Evolutionary conservation across 805 yeast genomes (phyloP).

Genomic region (Monosporozyma unispora): DNA sequence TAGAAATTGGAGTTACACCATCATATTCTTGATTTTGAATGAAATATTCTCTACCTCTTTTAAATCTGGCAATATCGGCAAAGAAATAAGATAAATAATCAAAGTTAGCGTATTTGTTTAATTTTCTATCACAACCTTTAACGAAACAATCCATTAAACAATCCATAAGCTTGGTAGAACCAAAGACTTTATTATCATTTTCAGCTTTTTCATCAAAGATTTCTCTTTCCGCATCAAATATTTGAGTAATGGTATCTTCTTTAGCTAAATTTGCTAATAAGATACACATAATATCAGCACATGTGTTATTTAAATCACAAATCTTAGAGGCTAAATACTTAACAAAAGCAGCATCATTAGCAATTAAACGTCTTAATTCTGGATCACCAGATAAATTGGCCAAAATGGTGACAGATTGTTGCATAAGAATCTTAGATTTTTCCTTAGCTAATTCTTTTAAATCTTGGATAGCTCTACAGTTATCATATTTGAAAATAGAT

Average conservation of each 20-base stretch:
- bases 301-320: conserved; percentile 46
- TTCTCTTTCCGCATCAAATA: conserved; percentile 36
- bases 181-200: conserved; percentile 41
- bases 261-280: conserved; percentile 81
- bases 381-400: conserved; percentile 73
- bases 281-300: conserved; percentile 77
- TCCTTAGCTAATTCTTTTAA: conserved; percentile 52
- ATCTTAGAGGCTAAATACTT: conserved; percentile 42
- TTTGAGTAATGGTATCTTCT: conserved; percentile 48
- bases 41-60: conserved; percentile 67
- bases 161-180: conserved; percentile 54
- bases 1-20: conserved; percentile 68
- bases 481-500: conserved; percentile 57
- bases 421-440: conserved; percentile 45
- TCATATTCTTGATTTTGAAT: conserved; percentile 66
- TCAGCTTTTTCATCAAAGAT: conserved; percentile 20
- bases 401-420: conserved; percentile 66
- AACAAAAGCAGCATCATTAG: conserved; percentile 51
- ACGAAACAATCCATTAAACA: conserved; percentile 85
- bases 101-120: conserved; percentile 64
- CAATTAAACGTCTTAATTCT: conserved; percentile 54
- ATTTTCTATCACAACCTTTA: conserved; percentile 63
- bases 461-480: conserved; percentile 63
- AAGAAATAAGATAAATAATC: conserved; percentile 84
- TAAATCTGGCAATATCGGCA: conserved; percentile 78